These are phyloP conservation scores for Cytidiella melzeri DNA, from an alignment of 768 basidiomycete species.

Conservation along the genomic window DNA sequence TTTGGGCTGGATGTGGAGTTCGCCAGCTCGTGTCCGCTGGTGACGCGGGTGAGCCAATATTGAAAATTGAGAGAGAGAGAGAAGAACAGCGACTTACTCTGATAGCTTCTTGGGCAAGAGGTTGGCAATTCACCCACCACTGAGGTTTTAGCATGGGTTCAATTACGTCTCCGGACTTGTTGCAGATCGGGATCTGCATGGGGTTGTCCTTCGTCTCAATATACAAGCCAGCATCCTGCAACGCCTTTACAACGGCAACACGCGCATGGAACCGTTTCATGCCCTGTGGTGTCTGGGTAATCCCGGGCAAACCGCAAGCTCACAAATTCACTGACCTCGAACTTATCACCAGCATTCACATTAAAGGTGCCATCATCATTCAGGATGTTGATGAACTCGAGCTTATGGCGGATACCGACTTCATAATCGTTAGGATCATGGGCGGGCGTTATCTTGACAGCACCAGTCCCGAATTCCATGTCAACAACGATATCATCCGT, in stretches of 20 bases:
- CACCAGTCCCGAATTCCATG: constrained; percentile 95
- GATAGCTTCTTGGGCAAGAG: constrained; percentile 84
- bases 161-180: constrained; percentile 95
- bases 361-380: constrained; percentile 98
- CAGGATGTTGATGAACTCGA: constrained; percentile 90
- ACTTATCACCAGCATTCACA: constrained; percentile 74
- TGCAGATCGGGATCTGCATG: constrained; percentile 97
- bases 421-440: constrained; percentile 98
- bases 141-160: constrained; percentile 95
- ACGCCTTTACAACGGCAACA: constrained; percentile 70
- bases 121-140: constrained; percentile 97
- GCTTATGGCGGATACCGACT: constrained; percentile 78
- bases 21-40: constrained; percentile 85
- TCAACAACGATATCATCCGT: constrained; percentile 81
- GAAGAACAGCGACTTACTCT: constrained; percentile 41
- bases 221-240: constrained; percentile 81
- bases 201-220: constrained; percentile 93
- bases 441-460: constrained; percentile 98
- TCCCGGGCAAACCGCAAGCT: background rate
- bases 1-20: constrained; percentile 77
- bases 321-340: constrained; percentile 41
- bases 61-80: too few species aligned
- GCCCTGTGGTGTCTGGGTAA: constrained; percentile 43
- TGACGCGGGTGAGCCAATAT: background rate
- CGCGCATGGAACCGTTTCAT: constrained; percentile 97